Evolutionary conservation across 495 filamentous ascomycete genomes (phyloP), one percentile per base, ranked within the genome.

Genomic region (Rhypophila decipiens): DNA sequence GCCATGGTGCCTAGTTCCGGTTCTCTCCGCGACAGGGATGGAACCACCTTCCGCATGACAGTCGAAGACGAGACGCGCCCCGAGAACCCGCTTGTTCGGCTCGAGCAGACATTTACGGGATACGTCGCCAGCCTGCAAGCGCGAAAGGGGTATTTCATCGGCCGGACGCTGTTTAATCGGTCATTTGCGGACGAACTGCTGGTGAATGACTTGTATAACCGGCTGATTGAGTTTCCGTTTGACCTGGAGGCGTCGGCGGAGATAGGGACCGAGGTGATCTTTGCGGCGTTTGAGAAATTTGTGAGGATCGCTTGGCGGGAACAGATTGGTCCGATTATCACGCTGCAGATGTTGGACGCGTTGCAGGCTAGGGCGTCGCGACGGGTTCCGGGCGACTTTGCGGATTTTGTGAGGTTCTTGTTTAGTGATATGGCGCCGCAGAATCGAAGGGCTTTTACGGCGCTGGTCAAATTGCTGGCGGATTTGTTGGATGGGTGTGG

Each of bases 211-310:
- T 72, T 96, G n/a, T 96, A 95, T 68, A 96, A 95, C 56, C 72
- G 79, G 24, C 73, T 96, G 24, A 75, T 95, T 34, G 89, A 95
- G 63, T 82, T 87, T 52, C 86, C 89, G 0, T 82, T 75, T 41
- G 85, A 84, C 50, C 69, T 85, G 35, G 81, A 94, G 42, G 71
- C 81, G 11, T 80, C 86, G 3, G 79, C 82, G 1, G 86, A 95
- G 47, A 76, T 86, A 3, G 76, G 86, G 11, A 80, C 95, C 18
- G 90, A 96, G 59, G 83, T 91, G n/a, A 73, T 96, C 9, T 95
- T 96, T 55, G 84, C 84, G 15, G 87, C 91, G 1, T 98, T 98
- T 58, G 90, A 95, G 56, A 96, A 93, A 49, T 98, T 96, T 51
- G 73, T 96, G 58, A 81, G 79, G 47, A 83, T 86, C 47, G 89